Evolutionary conservation across 2,329 filamentous ascomycete species (phyloP), one percentile per base, ranked within the genome.

Genomic region (Chaetomium sp.): DNA sequence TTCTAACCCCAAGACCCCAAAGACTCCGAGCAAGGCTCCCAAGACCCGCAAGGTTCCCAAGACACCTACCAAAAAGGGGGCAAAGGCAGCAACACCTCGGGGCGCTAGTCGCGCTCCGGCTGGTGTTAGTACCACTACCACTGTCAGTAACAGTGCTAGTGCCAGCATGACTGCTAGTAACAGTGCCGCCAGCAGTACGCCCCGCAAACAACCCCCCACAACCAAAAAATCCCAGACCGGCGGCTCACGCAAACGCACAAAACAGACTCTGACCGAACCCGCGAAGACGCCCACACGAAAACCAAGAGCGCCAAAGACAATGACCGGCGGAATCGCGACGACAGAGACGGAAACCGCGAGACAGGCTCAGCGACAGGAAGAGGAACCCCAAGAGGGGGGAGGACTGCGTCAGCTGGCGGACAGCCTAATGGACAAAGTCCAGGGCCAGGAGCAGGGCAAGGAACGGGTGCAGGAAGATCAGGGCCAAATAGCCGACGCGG

Each of bases 11-110:
- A 27, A 27, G 3, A 27, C 19, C 9, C 6, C 6, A 3, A n/a
- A 14, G 14, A 42, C 40, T 42, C 12, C 12, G 11, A 42, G 12
- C 11, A 6, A 14, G 40, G 14, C 12, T 10, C 40, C 40, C 19
- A 56, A 38, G 47, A 40, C 38, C 50, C 43, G 38, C 59, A 62
- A 67, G 65, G 64, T 67, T 66, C 19, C 60, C 60, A 63, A 57
- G 46, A 32, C 46, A 42, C 56, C 49, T 19, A 49, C 44, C 33
- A 59, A 47, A 27, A 27, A 27, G 19, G 19, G 19, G 19, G 19
- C 19, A 27, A 27, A 27, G 19, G 19, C 19, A 27, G 27, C 53
- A n/a, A 19, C 35, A 44, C 53, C 50, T 10, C 53, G 54, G 46
- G 37, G 56, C 40, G 49, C 49, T 37, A 53, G 55, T 53, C 55